phyloP scores from a whole-genome alignment of 352 stramenopile genomes.

The Globisporangium solare region DNA sequence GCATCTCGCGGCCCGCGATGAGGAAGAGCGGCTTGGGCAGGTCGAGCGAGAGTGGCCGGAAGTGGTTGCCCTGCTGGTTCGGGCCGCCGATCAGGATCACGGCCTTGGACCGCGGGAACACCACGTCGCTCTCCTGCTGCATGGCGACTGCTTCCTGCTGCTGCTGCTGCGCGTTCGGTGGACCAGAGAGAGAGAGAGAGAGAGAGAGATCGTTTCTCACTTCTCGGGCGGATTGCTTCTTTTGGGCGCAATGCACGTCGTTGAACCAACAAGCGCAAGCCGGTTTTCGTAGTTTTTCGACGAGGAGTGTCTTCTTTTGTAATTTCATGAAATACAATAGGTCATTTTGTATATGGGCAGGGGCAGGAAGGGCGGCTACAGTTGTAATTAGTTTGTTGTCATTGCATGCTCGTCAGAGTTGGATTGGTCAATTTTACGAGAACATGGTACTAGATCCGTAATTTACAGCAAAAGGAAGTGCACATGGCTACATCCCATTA shows the following conservation, averaged over 20 bases:
- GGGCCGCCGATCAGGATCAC: slow-evolving; percentile 85
- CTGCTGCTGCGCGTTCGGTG: neutral
- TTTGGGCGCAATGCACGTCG: neutral
- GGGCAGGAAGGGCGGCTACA: too few species aligned
- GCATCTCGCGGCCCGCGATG: slow-evolving; percentile 80
- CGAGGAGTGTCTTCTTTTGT: neutral
- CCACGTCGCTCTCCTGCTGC: slow-evolving; percentile 26
- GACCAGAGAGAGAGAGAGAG: neutral
- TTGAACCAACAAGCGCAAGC: neutral
- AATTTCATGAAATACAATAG: too few species aligned
- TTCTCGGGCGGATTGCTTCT: neutral
- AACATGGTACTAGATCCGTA: neutral
- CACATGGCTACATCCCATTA: slow-evolving; percentile 3
- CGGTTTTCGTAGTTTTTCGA: neutral
- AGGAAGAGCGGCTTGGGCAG: slow-evolving; percentile 86
- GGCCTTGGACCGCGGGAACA: slow-evolving; percentile 77
- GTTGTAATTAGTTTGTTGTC: neutral
- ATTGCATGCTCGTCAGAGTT: neutral
- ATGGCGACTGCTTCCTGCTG: slow-evolving; percentile 7
- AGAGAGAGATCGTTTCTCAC: neutral
- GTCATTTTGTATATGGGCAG: too few species aligned
- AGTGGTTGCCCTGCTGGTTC: slow-evolving; percentile 86
- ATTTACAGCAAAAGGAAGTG: neutral
- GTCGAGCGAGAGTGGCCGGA: slow-evolving; percentile 82
- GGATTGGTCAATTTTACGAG: neutral